Percentiles rank a stretch among this genome's conserved stretches.
Evolutionary conservation across 2,329 filamentous ascomycete genomes (phyloP).

Genomic region (Fusarium agapanthi): DNA sequence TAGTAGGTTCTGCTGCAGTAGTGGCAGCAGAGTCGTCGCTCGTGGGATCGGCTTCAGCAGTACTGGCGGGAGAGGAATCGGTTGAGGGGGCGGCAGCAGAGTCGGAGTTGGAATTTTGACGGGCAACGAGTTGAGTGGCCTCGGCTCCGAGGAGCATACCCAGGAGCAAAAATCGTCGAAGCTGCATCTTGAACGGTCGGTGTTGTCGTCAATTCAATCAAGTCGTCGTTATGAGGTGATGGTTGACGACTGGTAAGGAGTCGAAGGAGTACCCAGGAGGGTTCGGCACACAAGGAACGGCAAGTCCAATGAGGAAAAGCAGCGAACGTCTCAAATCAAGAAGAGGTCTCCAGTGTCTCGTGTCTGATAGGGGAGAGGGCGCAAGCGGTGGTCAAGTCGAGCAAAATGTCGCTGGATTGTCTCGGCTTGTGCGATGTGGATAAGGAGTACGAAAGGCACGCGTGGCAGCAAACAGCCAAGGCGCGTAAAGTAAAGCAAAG

Average conservation of each 20-base stretch:
- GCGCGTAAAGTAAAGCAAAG: conserved; percentile 1
- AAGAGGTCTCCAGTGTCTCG: conserved; percentile 11
- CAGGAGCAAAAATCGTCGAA: conserved; percentile 38
- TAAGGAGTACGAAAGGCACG: conserved; percentile 25
- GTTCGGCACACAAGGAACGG: conserved; percentile 18
- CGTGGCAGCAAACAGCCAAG: conserved; percentile 21
- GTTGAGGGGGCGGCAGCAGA: background rate
- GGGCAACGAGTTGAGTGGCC: conserved; percentile 24
- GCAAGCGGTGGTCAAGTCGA: conserved; percentile 15
- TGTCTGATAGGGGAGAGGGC: conserved; percentile 8
- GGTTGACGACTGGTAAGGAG: conserved; percentile 4
- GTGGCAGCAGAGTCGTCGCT: background rate
- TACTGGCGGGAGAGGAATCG: conserved; percentile 4
- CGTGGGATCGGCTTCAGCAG: conserved; percentile 2
- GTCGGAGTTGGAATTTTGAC: conserved; percentile 23
- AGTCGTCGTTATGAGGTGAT: conserved; percentile 12
- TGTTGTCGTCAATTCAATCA: conserved; percentile 21
- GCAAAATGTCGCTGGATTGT: conserved; percentile 27
- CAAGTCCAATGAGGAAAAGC: conserved; percentile 32
- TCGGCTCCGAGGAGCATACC: conserved; percentile 40
- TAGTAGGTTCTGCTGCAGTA: conserved; percentile 19
- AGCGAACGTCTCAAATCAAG: conserved; percentile 29
- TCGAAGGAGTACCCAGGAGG: conserved; percentile 23
- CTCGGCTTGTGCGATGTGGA: conserved; percentile 27
- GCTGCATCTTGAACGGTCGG: conserved; percentile 33